A percentile compares a stretch with the other conserved stretches of the same genome.
phyloP scores from a whole-genome alignment of 345 rosid genomes.

The Linum lewisii region DNA sequence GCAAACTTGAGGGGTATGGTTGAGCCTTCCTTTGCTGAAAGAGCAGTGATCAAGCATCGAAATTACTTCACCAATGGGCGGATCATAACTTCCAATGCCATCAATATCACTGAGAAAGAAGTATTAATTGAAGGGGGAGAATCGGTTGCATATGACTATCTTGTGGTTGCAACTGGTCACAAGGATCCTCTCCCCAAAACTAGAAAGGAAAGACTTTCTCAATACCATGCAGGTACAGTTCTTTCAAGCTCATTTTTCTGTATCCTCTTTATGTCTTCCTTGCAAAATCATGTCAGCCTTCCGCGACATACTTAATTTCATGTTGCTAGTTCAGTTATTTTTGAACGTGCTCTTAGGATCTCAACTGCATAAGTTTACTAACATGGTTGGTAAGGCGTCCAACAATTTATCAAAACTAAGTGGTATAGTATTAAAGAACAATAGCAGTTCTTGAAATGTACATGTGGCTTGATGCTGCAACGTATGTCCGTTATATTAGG shows the following conservation, averaged over 20 bases:
- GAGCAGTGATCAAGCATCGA: slow-evolving; percentile 58
- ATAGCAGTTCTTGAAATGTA: too few species aligned
- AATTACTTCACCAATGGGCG: slow-evolving; percentile 54
- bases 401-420: too few species aligned
- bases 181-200: slow-evolving; percentile 40
- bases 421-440: too few species aligned
- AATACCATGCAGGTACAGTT: slow-evolving; percentile 44
- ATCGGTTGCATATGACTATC: slow-evolving; percentile 49
- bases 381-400: too few species aligned
- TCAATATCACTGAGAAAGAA: slow-evolving; percentile 42
- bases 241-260: not conserved
- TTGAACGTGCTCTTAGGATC: too few species aligned
- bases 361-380: too few species aligned
- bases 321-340: too few species aligned
- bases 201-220: slow-evolving; percentile 44
- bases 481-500: too few species aligned
- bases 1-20: slow-evolving; percentile 74
- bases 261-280: not conserved
- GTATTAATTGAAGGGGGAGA: slow-evolving; percentile 46
- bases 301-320: too few species aligned
- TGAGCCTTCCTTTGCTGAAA: slow-evolving; percentile 66
- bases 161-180: slow-evolving; percentile 82
- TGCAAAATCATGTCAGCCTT: too few species aligned
- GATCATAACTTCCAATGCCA: slow-evolving; percentile 48
- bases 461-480: too few species aligned